These are phyloP conservation scores for Camellia oleifera DNA, from an alignment of 179 eudicot species.

Conservation along the genomic window DNA sequence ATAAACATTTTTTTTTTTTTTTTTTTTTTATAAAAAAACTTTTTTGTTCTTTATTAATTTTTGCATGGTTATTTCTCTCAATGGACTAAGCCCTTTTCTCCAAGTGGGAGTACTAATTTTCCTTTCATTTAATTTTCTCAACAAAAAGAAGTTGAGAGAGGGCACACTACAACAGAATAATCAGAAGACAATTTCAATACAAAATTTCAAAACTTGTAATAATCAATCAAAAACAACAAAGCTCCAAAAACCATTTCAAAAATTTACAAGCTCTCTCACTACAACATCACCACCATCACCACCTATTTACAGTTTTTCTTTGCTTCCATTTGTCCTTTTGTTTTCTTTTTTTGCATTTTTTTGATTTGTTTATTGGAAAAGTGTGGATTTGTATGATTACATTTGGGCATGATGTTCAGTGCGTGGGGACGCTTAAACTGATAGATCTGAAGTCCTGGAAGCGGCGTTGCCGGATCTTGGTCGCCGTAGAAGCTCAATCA, in stretches of 20 bases:
- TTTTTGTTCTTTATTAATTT: too few relatives aligned
- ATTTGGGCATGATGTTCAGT: neutral
- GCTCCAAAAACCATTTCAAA: neutral
- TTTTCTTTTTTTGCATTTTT: too few relatives aligned
- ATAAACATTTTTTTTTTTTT: too few relatives aligned
- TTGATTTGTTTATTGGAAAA: neutral
- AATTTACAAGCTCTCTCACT: conserved; percentile 12
- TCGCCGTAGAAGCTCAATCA: conserved; percentile 83
- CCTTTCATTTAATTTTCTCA: neutral
- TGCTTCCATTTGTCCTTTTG: neutral
- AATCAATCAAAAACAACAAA: neutral
- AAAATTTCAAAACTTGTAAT: neutral
- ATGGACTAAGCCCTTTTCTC: too few relatives aligned
- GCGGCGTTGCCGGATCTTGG: conserved; percentile 87
- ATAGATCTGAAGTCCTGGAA: conserved; percentile 41
- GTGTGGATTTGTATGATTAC: conserved; percentile 1
- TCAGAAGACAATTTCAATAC: too few relatives aligned
- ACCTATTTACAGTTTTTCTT: conserved; percentile 16
- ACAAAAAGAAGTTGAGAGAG: neutral
- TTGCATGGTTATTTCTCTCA: too few relatives aligned
- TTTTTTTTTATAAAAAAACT: too few relatives aligned
- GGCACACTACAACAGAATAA: too few relatives aligned
- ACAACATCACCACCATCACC: neutral
- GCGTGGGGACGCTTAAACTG: conserved; percentile 19
- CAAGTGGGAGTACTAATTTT: too few relatives aligned